Base-by-base conservation (phyloP, 1,284 basidiomycete species). In the Apiotrichum siamense region DNA sequence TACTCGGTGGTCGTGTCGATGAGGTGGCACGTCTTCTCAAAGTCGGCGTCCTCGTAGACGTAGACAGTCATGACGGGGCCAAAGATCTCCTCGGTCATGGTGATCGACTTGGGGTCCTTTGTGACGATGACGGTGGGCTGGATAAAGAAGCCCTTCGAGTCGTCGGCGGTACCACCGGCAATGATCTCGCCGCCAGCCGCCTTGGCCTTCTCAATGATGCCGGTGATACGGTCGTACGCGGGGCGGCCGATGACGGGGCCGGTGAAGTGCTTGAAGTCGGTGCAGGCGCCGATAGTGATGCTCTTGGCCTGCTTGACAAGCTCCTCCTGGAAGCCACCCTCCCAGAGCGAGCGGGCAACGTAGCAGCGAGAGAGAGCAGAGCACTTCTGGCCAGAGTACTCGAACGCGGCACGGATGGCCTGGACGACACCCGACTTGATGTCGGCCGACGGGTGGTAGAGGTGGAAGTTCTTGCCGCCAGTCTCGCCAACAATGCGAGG, bases 331-430 rank as follows among this genome's bases (percentile, higher is more conserved):
- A 97, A 97, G 40, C 88, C 89, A 42, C 77, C 78, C 50, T 84
- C 79, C 96, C 94, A 98, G 44, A 89, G 70, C 4, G 87, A 88
- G 39, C 81, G 77, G 37, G 96, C 84, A 15, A 98, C 88, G 75
- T 98, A 99, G 36, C 89, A 72, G 44, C 94, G 81, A 6, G 91
- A 93, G 26, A 96, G 81, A 0, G 96, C 94, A 29, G 90, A 94
- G 75, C 94, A 99, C 76, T 99, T 98, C 72, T 98, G 96, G 42
- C 61, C 93, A 77, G 93, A 91, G 76, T 97, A 99, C 76, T 99
- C 94, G 74, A 97, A 98, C 0, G 85, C 93, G 21, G 81, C 88
- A 52, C 94, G 82, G 62, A 98, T 82, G 49, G 81, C 84, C 77
- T 98, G 94, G 46, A 88, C 69, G 46, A 90, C 94, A 29, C 93